These are phyloP conservation scores for Phytophthora pseudosyringae DNA, from an alignment of 352 stramenopile genomes.

Conservation along the genomic window DNA sequence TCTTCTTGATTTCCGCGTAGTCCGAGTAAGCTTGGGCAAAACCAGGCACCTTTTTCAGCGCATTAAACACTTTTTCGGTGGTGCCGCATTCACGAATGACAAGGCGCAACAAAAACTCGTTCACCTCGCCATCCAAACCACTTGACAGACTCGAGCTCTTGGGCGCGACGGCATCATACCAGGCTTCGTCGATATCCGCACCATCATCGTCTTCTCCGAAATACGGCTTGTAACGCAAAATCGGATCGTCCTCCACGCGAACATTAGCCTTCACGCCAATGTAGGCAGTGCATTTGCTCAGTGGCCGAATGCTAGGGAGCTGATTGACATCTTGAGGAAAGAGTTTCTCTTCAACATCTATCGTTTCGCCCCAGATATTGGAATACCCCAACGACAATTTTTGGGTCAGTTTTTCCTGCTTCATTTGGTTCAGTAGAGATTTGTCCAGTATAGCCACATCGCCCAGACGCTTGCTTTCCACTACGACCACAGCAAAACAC, in stretches of 20 bases:
- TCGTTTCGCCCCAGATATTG: slow-evolving; percentile 35
- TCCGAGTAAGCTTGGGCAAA: slow-evolving; percentile 70
- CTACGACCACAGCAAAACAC: slow-evolving; percentile 17
- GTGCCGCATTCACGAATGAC: slow-evolving; percentile 62
- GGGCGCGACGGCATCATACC: slow-evolving; percentile 63
- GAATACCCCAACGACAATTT: slow-evolving; percentile 42
- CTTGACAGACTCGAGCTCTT: slow-evolving; percentile 47
- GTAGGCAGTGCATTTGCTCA: slow-evolving; percentile 73
- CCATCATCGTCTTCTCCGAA: slow-evolving; percentile 92
- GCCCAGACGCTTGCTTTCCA: slow-evolving; percentile 22
- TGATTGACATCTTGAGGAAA: slow-evolving; percentile 41
- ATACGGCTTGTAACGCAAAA: slow-evolving; percentile 90
- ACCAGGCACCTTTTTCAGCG: slow-evolving; percentile 60
- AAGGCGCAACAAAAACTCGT: slow-evolving; percentile 75
- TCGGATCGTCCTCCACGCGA: slow-evolving; percentile 87
- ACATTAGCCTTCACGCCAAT: slow-evolving; percentile 76
- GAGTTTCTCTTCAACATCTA: slow-evolving; percentile 21
- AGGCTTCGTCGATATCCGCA: slow-evolving; percentile 73
- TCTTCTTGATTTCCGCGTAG: slow-evolving; percentile 77
- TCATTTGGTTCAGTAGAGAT: slow-evolving; percentile 51
- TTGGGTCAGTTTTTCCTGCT: slow-evolving; percentile 41
- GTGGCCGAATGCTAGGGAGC: slow-evolving; percentile 47
- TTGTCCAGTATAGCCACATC: slow-evolving; percentile 36
- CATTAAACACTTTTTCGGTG: slow-evolving; percentile 62
- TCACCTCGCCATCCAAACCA: slow-evolving; percentile 66